Base-by-base conservation (phyloP, 805 yeast species). In the Starmera quercuum region DNA sequence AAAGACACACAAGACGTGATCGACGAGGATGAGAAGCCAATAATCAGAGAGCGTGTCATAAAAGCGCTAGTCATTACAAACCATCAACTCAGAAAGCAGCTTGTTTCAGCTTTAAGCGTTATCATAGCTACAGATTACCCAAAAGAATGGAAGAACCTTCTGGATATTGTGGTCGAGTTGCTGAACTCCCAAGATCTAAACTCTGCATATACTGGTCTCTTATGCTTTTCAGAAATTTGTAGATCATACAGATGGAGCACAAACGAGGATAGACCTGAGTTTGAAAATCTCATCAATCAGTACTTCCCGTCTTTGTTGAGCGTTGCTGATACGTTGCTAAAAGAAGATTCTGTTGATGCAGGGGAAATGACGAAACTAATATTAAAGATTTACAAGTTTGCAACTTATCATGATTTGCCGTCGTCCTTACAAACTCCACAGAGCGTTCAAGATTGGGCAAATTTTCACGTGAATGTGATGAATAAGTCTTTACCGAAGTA, bases 321-420 rank as follows among this genome's bases (percentile, higher is more conserved):
- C 21, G 75, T 86, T 35, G 95, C 87, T 4, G 74, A 75, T 35
- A 63, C 73, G 2, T 63, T 66, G 19, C 62, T 70, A 20, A 44
- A 53, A 29, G 63, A 67, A 29, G 61, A 59, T 14, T 60, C 67
- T 15, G 41, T 49, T 5, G 71, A 72, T 31, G 49, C 59, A 7
- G 88, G 86, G 14, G 95, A 85, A 42, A 78, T 88, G 65, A 61
- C 85, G 29, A 82, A 82, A 44, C 64, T 80, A 41, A 67, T 84
- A 15, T 58, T 88, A 36, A 90, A 90, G 51, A 66, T 73, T 37
- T 84, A 77, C 65, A 88, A 88, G 54, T 83, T 79, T 53, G 78
- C 78, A 27, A 78, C 90, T 4, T 77, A 70, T 51, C 71, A 69
- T 40, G 88, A 83, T 47, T 58, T 88, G 34, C 94, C 97, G 2